These are phyloP conservation scores for Arctium minus DNA, from an alignment of 129 eudicot genomes.

Conservation along the genomic window DNA sequence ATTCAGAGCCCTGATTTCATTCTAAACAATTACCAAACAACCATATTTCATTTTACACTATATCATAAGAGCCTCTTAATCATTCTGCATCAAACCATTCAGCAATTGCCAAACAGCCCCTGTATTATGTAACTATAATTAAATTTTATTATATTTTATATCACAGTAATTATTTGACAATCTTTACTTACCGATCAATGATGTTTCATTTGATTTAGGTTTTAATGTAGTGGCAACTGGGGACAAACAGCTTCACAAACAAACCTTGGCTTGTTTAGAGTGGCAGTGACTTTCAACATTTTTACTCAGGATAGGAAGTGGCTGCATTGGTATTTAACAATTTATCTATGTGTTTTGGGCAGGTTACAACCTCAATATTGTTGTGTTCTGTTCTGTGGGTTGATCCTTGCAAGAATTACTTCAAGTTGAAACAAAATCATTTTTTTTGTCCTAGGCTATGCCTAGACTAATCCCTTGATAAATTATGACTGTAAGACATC, in stretches of 20 bases:
- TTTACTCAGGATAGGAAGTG: not conserved
- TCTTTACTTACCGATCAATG: not conserved
- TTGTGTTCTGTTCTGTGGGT: not conserved
- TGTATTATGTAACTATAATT: too few species aligned
- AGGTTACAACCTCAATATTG: not conserved
- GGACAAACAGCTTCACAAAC: conserved; percentile 60
- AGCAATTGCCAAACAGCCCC: too few species aligned
- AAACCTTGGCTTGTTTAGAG: conserved; percentile 55
- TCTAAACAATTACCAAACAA: too few species aligned
- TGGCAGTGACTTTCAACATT: conserved; percentile 37
- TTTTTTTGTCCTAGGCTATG: too few species aligned
- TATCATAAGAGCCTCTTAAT: too few species aligned
- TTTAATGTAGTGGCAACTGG: conserved; percentile 93
- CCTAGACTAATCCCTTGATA: too few species aligned
- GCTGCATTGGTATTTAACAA: not conserved
- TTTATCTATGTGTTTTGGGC: not conserved
- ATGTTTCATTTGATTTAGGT: conserved; percentile 32
- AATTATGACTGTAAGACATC: too few species aligned
- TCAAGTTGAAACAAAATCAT: not conserved
- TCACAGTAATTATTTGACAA: too few species aligned
- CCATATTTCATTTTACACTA: too few species aligned
- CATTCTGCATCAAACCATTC: too few species aligned
- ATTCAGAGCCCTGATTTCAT: too few species aligned
- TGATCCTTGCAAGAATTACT: not conserved
- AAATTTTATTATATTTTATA: too few species aligned